Evolutionary conservation across 1,139 yeast genomes (phyloP).

Genomic region (Magnusiomyces suaveolens): DNA sequence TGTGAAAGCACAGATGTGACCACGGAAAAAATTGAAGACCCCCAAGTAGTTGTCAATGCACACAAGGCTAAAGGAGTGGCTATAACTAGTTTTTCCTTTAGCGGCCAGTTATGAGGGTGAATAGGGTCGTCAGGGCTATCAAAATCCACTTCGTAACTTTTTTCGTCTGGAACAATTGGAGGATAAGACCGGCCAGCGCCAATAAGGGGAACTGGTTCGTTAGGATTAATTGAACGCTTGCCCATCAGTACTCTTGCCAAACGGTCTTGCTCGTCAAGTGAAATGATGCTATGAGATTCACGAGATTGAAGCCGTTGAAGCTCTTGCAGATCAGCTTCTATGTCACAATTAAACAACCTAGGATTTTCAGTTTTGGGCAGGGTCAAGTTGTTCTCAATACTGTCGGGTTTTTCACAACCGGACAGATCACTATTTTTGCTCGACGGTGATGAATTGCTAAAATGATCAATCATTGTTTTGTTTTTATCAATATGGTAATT

Average conservation of each 20-base stretch:
- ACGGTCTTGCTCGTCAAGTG: background rate
- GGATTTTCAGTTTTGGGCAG: background rate
- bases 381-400: background rate
- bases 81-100: constrained; percentile 28
- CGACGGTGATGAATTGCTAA: no score
- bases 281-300: background rate
- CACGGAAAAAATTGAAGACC: constrained; percentile 38
- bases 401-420: background rate
- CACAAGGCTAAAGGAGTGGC: constrained; percentile 17
- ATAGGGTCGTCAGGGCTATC: constrained; percentile 45
- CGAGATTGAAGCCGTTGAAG: background rate
- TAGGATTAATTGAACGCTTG: background rate
- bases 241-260: background rate
- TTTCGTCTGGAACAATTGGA: constrained; percentile 38
- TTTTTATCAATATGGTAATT: no score
- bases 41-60: constrained; percentile 36
- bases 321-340: background rate
- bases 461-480: no score
- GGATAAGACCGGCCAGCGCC: constrained; percentile 46
- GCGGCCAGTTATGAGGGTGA: constrained; percentile 43
- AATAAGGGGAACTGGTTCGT: constrained; percentile 15
- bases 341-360: background rate
- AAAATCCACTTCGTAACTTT: constrained; percentile 41
- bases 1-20: constrained; percentile 27
- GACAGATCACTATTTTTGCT: background rate